Base-by-base conservation (phyloP, 1,139 yeast genomes). In the Yamadazyma buinensis region DNA sequence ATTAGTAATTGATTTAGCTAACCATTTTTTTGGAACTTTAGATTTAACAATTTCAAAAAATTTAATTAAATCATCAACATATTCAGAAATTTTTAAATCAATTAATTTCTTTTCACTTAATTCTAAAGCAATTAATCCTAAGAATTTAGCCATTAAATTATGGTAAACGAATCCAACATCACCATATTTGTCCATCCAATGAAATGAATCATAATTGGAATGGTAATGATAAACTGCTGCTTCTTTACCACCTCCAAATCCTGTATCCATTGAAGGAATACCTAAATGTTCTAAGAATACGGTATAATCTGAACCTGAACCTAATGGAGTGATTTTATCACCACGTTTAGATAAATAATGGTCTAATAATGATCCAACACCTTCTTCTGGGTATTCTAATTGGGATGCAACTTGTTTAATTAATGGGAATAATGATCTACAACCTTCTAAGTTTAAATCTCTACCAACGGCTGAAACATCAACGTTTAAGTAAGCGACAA, bases 161-260 rank as follows among this genome's bases (percentile, higher is more conserved):
- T 81, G 88, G 39, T 60, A 61, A 15, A 65, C 62, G 42, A 72
- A 75, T 0, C 68, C 73, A 10, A 75, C 72, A 50, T 82, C 90
- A 13, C 75, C 71, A 47, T 58, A 67, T n/a, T 59, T 57, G 23
- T 67, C 60, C 57, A 80, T 61, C 81, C 84, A 80, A 37, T 69
- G 54, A 35, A 62, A 61, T 7, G 81, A 70, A 48, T 81, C 87
- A 48, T 67, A 79, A 35, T 67, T 69, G 7, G 88, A 80, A 51
- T 80, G 80, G 37, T 64, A 60, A 42, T 77, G 84, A 42, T 72
- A 69, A 9, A 77, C 59, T 7, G 77, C 69, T 10, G 34, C 23
- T 10, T 40, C 46, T 35, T 53, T 51, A 8, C 55, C 53, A 28
- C 47, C 52, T 15, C 41, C 41, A 38, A 68, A 68, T 2, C 68